These are phyloP conservation scores for Emericellopsis cladophorae DNA, from an alignment of 2,329 filamentous ascomycete genomes.

Conservation along the genomic window DNA sequence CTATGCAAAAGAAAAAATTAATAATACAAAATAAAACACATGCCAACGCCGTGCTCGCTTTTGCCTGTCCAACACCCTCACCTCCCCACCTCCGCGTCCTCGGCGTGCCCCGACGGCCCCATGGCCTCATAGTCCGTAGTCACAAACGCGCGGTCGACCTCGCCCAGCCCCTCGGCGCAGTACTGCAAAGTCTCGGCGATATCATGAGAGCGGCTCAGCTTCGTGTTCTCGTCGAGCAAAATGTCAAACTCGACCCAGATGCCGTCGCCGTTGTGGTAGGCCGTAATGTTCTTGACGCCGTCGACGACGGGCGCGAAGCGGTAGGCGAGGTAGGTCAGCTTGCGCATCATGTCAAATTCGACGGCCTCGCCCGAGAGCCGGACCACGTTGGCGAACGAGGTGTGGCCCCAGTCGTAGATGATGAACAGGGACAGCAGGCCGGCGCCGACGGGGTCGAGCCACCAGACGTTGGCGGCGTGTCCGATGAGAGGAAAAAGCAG, in stretches of 20 bases:
- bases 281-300: constrained; percentile 19
- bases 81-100: constrained; percentile 7
- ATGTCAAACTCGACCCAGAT: constrained; percentile 20
- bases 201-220: constrained; percentile 15
- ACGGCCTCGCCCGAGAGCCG: constrained; percentile 18
- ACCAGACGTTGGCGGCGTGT: constrained; percentile 46
- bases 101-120: constrained; percentile 16
- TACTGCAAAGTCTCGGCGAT: constrained; percentile 21
- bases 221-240: constrained; percentile 16
- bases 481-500: constrained; percentile 73
- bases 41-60: too few species aligned
- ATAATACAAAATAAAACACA: too few species aligned
- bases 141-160: constrained; percentile 19
- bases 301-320: constrained; percentile 17
- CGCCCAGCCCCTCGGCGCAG: constrained; percentile 16
- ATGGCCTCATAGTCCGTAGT: constrained; percentile 19
- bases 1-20: too few species aligned
- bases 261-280: constrained; percentile 19
- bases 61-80: too few species aligned
- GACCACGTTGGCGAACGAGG: constrained; percentile 21
- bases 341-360: constrained; percentile 14
- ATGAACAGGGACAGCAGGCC: constrained; percentile 52
- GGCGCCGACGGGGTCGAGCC: constrained; percentile 52
- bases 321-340: constrained; percentile 18
- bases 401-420: constrained; percentile 56